phyloP scores from a whole-genome alignment of 2,329 filamentous ascomycete genomes.

The Pezicula radicicola region DNA sequence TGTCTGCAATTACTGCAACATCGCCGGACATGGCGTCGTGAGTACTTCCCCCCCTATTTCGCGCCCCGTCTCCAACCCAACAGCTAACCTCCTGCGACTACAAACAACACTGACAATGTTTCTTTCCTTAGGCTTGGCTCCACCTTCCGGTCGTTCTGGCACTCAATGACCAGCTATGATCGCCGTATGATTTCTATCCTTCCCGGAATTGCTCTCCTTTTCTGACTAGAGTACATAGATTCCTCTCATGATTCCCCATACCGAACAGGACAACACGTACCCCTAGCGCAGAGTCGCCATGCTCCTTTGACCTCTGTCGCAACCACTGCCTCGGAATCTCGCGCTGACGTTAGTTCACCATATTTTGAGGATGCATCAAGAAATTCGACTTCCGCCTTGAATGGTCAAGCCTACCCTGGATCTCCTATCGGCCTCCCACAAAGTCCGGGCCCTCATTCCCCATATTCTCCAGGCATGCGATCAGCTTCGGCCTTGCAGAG shows the following conservation, averaged over 20 bases:
- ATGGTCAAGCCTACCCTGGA: conserved; percentile 55
- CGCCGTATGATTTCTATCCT: conserved; percentile 49
- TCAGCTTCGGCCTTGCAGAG: conserved; percentile 68
- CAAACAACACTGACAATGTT: conserved; percentile 11
- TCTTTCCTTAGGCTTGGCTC: conserved; percentile 53
- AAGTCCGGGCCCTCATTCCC: conserved; percentile 60
- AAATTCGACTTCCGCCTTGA: conserved; percentile 46
- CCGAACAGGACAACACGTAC: conserved; percentile 85
- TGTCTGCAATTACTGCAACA: conserved; percentile 21
- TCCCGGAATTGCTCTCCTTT: conserved; percentile 35
- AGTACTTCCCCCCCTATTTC: conserved; percentile 17
- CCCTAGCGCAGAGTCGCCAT: conserved; percentile 78
- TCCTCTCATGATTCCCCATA: conserved; percentile 92
- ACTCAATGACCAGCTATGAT: conserved; percentile 72
- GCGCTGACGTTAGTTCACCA: conserved; percentile 74
- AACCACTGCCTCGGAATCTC: conserved; percentile 82
- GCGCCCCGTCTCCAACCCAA: background rate
- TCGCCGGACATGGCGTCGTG: conserved; percentile 30
- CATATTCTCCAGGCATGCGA: conserved; percentile 88
- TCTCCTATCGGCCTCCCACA: conserved; percentile 30
- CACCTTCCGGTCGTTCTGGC: conserved; percentile 90
- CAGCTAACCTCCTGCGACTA: conserved; percentile 5
- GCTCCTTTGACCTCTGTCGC: conserved; percentile 83
- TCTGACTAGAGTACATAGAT: conserved; percentile 54
- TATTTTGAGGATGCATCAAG: conserved; percentile 71